Evolutionary conservation across 352 stramenopile genomes (phyloP).

Genomic region (Globisporangium yorkense): DNA sequence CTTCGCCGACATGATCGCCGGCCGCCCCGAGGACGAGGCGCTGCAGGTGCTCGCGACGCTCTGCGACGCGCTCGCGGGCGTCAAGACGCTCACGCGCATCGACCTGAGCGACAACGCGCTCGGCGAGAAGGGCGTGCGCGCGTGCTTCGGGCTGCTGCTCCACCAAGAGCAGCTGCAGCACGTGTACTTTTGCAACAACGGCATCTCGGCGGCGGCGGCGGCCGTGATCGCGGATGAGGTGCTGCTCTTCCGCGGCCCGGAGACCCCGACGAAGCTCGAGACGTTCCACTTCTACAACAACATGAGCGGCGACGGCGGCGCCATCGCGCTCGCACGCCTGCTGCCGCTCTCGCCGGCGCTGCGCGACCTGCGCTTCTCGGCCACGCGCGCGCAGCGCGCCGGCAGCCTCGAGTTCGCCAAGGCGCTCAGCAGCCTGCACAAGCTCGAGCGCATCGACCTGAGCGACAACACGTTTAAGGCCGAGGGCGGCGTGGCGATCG

Average conservation of each 20-base stretch:
- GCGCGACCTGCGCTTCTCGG: constrained; percentile 91
- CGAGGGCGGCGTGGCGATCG: constrained; percentile 82
- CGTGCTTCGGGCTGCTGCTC: constrained; percentile 84
- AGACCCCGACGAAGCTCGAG: constrained; percentile 78
- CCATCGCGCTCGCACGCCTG: constrained; percentile 81
- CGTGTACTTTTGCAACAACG: constrained; percentile 95
- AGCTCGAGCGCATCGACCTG: constrained; percentile 87
- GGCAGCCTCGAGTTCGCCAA: constrained; percentile 88
- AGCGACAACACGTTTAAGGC: constrained; percentile 93
- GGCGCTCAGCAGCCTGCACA: constrained; percentile 55
- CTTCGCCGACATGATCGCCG: constrained; percentile 86
- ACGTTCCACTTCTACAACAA: constrained; percentile 98
- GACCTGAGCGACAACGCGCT: constrained; percentile 95
- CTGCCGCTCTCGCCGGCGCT: constrained; percentile 82
- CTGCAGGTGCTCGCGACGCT: constrained; percentile 79
- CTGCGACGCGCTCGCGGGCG: constrained; percentile 54
- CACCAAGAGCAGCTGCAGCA: constrained; percentile 71
- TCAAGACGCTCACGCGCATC: constrained; percentile 78
- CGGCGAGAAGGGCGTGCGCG: constrained; percentile 91
- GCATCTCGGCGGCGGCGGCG: constrained; percentile 87
- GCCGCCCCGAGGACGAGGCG: constrained; percentile 73
- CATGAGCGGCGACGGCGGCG: constrained; percentile 93
- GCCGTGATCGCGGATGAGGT: constrained; percentile 86
- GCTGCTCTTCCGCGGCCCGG: constrained; percentile 65
- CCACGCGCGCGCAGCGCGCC: constrained; percentile 81